Evolutionary conservation across 2,329 filamentous ascomycete genomes (phyloP), one percentile per base, ranked within the genome.

Genomic region (Thelonectria olida): DNA sequence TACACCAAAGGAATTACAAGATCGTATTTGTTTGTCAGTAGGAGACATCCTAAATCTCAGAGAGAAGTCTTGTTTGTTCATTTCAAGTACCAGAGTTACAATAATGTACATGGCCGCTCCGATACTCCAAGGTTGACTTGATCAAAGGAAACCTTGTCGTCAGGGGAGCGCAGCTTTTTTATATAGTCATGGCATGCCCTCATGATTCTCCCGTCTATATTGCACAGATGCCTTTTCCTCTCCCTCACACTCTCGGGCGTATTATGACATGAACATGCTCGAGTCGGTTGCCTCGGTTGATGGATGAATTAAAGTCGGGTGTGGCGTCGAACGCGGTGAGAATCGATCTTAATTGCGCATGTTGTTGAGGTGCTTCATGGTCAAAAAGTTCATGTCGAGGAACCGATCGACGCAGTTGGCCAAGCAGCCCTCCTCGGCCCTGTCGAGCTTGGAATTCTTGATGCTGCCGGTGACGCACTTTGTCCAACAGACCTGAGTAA

Each of bases 371-470:
- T 97, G 91, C 83, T 89, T 90, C 78, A 97, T 82, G n/a, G 97
- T 91, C 54, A 92, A 82, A 67, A 92, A 80, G 80, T 95, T 96
- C 65, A 93, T 87, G 78, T 99, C 96, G 81, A 98, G 85, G 80
- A 96, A 98, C 58, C 96, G 86, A 73, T 97, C 92, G 58, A 98
- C 93, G 74, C 96, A 99, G 82, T 97, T 97, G 76, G 89, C 84
- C 76, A 97, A 86, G 78, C 96, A 99, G 8, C 83, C 80, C 81
- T 96, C 90, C 81, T 99, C 96, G 63, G 79, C 82, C 72, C 85
- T 86, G 68, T 96, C 92, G 68, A 99, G 82, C 72, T 88, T 87
- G 25, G 88, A 86, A 63, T 84, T 86, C 69, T 89, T 89, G 76
- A 97, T 90, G 59, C 84, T 84, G 54, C 88, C 83, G 8, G 91